Evolutionary conservation across 768 basidiomycete genomes (phyloP), one percentile per base, ranked within the genome.

Genomic region (Tephrocybe rancida): DNA sequence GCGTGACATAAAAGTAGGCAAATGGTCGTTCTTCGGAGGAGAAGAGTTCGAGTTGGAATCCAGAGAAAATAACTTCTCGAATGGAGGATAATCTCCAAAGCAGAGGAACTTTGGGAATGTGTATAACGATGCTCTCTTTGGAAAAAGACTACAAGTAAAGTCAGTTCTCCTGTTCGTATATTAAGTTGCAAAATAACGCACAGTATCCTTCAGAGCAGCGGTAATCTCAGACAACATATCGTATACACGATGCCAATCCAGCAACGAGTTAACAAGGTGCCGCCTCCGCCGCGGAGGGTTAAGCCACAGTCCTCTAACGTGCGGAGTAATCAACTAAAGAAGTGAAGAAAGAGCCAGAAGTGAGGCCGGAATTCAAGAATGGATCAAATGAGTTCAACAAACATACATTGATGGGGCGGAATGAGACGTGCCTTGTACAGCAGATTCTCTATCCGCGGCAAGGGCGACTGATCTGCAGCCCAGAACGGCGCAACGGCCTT

Each of bases 21-120:
- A 90, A 82, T 0, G 86, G 73, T 29, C 73, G 80, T 62, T 94
- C 92, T 38, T 87, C 81, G 0, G 76, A 67, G 19, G 81, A 74
- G 61, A 92, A 90, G 6, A 94, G 67, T 41, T 89, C 87, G 19
- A 92, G 67, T 65, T 92, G 89, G 56, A 90, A 88, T 2, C 88
- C 92, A 1, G 89, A 86, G 39, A 87, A 72, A 4, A 92, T 67
- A 13, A 94, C 74, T 58, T 93, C 89, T 34, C 83, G 79, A 3
- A 89, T 75, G 9, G 78, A 69, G 4, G 79, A 70, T 16, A 90
- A 67, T 39, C 89, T 79, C 77, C 84, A 84, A n/a, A 81, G 50
- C 3, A 85, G 69, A 3, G 83, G 76, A 0, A 74, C 74, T 5
- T 74, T 67, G 1, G 82, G 80, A 7, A 87, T 51, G 16, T 76